Evolutionary conservation across 768 basidiomycete species (phyloP), one percentile per base, ranked within the genome.

Genomic region (Floccularia luteovirens): DNA sequence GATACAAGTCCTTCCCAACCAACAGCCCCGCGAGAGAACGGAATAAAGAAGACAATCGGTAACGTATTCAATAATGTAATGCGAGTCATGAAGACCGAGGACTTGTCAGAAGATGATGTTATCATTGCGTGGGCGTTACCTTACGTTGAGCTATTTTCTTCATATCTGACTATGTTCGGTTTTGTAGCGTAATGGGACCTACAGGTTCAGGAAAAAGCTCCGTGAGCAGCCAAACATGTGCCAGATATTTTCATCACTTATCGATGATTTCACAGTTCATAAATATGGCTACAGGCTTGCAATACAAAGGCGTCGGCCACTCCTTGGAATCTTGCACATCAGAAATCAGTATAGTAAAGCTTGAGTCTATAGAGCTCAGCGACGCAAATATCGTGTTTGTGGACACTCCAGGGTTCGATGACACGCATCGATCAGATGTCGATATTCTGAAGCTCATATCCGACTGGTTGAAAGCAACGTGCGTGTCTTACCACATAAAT

Each of bases 1-100:
- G n/a, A n/a, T n/a, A n/a, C n/a, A n/a, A n/a, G n/a, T n/a, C n/a
- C n/a, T n/a, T n/a, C n/a, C n/a, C n/a, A n/a, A n/a, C n/a, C n/a
- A n/a, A n/a, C n/a, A n/a, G n/a, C n/a, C n/a, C n/a, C n/a, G n/a
- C n/a, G n/a, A n/a, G n/a, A n/a, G n/a, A n/a, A n/a, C n/a, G n/a
- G n/a, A n/a, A n/a, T n/a, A n/a, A n/a, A n/a, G n/a, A n/a, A n/a
- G n/a, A n/a, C n/a, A n/a, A n/a, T n/a, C n/a, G n/a, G n/a, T n/a
- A n/a, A n/a, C n/a, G n/a, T n/a, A n/a, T n/a, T n/a, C n/a, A n/a
- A n/a, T n/a, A n/a, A n/a, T n/a, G n/a, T n/a, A n/a, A n/a, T n/a
- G 27, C 47, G 52, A 22, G 61, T 59, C 12, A 43, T 53, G 2
- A 51, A 42, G 16, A 52, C 61, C 2, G 43, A 48, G n/a, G 27